phyloP scores from a whole-genome alignment of 495 filamentous ascomycete genomes.

The Podospora sp. region DNA sequence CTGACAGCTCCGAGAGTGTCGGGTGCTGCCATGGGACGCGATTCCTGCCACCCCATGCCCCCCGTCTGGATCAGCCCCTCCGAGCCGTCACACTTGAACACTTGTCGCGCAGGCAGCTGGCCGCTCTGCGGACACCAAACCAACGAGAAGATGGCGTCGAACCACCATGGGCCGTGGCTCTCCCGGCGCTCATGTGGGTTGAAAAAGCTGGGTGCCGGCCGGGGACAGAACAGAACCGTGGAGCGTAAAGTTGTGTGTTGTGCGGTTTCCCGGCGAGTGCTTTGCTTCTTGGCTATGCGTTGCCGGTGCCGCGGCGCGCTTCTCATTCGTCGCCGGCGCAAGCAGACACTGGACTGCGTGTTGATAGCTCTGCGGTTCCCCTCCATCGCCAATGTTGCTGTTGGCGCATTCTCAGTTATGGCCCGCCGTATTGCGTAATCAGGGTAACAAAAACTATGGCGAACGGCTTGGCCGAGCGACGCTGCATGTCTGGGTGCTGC shows the following conservation, averaged over 20 bases:
- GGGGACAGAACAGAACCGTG: not conserved
- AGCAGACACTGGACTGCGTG: not conserved
- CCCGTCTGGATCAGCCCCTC: constrained; percentile 5
- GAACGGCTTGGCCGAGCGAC: constrained; percentile 18
- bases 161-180: not conserved
- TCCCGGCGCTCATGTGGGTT: not conserved
- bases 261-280: not conserved
- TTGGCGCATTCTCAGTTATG: not conserved
- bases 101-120: constrained; percentile 10
- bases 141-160: not conserved
- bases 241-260: not conserved
- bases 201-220: not conserved
- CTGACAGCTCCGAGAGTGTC: not conserved
- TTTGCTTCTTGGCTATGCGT: not conserved
- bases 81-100: constrained; percentile 8
- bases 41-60: constrained; percentile 14
- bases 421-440: constrained; percentile 4
- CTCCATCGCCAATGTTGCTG: not conserved
- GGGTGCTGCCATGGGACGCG: constrained; percentile 11
- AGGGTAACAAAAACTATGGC: not conserved
- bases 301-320: constrained; percentile 6
- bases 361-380: not conserved
- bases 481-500: constrained; percentile 19
- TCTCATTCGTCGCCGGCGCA: not conserved
- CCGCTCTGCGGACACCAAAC: not conserved